Percentiles rank a stretch among this genome's conserved stretches.
Conservation (phyloP, 2,329 filamentous ascomycete genomes). For the Trichoderma citrinoviride region DNA sequence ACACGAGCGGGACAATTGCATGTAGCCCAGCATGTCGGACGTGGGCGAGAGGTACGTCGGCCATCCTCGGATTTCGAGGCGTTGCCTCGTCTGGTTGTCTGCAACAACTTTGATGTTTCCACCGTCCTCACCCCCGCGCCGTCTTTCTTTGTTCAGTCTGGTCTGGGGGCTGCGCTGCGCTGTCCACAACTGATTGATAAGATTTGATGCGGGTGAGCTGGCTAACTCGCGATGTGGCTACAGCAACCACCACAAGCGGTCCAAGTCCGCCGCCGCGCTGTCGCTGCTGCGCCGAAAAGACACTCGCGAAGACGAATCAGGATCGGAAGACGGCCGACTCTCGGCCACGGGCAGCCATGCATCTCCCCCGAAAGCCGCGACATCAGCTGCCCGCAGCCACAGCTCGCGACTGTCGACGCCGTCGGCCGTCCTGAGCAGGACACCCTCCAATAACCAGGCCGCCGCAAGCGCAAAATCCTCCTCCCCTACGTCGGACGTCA, state of each 20-base stretch:
- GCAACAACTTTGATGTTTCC: not conserved
- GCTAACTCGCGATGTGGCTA: conserved; percentile 11
- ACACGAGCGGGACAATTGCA: conserved; percentile 1
- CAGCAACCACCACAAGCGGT: conserved; percentile 46
- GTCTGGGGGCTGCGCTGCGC: not conserved
- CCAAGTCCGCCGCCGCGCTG: conserved; percentile 52
- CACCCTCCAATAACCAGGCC: conserved; percentile 36
- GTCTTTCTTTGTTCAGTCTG: not conserved
- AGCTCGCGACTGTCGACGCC: conserved; percentile 47
- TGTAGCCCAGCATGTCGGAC: conserved; percentile 32
- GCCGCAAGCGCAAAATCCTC: conserved; percentile 23
- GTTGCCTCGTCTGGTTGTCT: not conserved
- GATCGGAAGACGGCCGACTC: conserved; percentile 49
- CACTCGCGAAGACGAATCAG: conserved; percentile 51
- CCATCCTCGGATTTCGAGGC: not conserved
- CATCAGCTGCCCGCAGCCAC: conserved; percentile 43
- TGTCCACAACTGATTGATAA: not conserved
- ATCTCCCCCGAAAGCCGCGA: conserved; percentile 33
- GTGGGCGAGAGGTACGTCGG: conserved; percentile 32
- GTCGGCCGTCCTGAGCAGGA: conserved; percentile 42
- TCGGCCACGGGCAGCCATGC: conserved; percentile 34
- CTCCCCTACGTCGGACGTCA: conserved; percentile 40
- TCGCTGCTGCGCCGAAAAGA: conserved; percentile 55
- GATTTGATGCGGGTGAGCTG: not conserved
- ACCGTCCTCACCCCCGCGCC: not conserved